Conservation (phyloP, 2,329 filamentous ascomycete species). For the Fusarium sp. region DNA sequence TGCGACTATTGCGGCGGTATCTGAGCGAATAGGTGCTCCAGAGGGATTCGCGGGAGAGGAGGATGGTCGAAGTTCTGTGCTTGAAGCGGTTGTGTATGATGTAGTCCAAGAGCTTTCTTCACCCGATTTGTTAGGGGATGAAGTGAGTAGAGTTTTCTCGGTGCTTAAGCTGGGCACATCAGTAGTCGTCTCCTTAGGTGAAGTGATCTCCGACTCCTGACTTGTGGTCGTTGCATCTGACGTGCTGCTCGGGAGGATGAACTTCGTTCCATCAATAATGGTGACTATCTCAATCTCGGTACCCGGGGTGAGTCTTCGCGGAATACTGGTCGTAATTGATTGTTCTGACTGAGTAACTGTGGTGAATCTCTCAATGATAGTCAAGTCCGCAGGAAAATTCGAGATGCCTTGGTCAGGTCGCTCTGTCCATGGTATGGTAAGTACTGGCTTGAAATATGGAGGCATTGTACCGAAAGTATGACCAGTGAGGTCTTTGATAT, state of each 20-base stretch:
- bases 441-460: not conserved
- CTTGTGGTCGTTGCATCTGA: not conserved
- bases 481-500: not conserved
- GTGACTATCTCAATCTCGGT: not conserved
- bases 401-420: not conserved
- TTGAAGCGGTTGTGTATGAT: not conserved
- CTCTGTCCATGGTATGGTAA: not conserved
- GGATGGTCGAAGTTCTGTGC: not conserved
- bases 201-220: not conserved
- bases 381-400: not conserved
- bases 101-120: not conserved
- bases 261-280: not conserved
- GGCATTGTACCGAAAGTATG: not conserved
- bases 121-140: not conserved
- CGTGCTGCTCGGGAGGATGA: not conserved
- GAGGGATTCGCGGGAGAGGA: not conserved
- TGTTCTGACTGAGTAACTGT: not conserved
- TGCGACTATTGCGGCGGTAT: not conserved
- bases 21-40: not conserved
- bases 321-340: not conserved
- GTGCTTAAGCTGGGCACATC: not conserved
- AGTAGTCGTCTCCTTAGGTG: not conserved
- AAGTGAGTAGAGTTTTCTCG: not conserved
- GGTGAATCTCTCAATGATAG: not conserved
- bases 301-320: not conserved